Base-by-base conservation (phyloP, 345 rosid genomes). In the Ceriops decandra region DNA sequence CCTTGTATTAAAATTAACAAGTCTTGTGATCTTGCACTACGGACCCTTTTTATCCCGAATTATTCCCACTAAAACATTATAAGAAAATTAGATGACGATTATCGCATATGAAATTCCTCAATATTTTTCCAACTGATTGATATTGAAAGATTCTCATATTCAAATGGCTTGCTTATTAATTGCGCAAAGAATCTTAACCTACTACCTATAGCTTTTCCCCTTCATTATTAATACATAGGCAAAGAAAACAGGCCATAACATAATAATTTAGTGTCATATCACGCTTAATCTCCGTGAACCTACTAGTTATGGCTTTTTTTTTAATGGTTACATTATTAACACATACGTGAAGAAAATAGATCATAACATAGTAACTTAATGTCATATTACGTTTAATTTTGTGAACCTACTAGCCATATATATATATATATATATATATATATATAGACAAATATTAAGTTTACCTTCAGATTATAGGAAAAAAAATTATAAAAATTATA, bases 21-120 rank as follows among this genome's bases (percentile, higher is more conserved):
- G 4, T 0, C 17, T 42, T 3, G 49, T 42, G 36, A 74, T 60
- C 77, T 52, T 71, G 22, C 19, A 2, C n/a, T 58, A 31, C 72
- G 66, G 82, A 82, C 80, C 64, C 42, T 49, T 17, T 49, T 30
- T 17, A 53, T 30, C 32, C 49, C 47, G 9, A 8, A 10, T 9
- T 36, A 36, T 10, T 36, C 2, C 46, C 1, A 42, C 13, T 13
- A 13, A 42, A 42, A 63, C 35, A 42, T 24, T 32, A 6, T 60
- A 20, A 58, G 67, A 49, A 71, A 52, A 51, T 32, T 17, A 64
- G 24, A 20, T 19, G 36, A 56, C 35, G 7, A 5, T 27, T 51
- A 42, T 27, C 9, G 10, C 5, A 31, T 5, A 28, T 17, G 26
- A 52, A 52, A 31, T 30, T 66, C 2, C 27, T 54, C 60, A 26